Base-by-base conservation (phyloP, 768 basidiomycete species). In the Naematelia encephala region DNA sequence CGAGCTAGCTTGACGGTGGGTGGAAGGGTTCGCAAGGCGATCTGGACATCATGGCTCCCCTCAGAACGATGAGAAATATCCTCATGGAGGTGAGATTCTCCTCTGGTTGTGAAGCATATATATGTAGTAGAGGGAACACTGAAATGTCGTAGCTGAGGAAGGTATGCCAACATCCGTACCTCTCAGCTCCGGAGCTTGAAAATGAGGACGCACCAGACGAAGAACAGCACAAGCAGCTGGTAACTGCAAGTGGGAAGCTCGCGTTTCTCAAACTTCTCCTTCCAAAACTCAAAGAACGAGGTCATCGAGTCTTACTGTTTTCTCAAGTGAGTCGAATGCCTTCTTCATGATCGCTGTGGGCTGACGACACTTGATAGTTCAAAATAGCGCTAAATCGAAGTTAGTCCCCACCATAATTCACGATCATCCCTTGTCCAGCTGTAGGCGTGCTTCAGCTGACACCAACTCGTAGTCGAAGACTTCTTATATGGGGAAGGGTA, bases 301-400 rank as follows among this genome's bases (percentile, higher is more conserved):
- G 90, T 0, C 92, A 96, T 79, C 86, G 93, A 23, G 85, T 97
- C 27, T 81, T 97, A 23, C 78, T 97, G 2, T 97, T 97, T 77
- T 92, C 90, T 73, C 92, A 94, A 80, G 92, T 90, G 62, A 52
- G 80, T 72, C 12, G 42, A 19, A 11, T 30, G 43, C 5, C 29
- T 16, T 27, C 26, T 27, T 16, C n/a, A 19, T 16, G 5, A 47
- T 47, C 14, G 5, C 22, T 4, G n/a, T 25, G 21, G 3, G 25
- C 48, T 50, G 48, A 50, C 27, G 19, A 12, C n/a, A n/a, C n/a
- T 50, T 8, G 5, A 25, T 60, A 94, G 91, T 94, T 94, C 79
- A 85, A 87, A 45, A 87, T 97, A 50, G 90, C 86, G 26, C 81
- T 97, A 16, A 82, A 96, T 74, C 81, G 91, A 28, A 80, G 77